phyloP scores from a whole-genome alignment of 2,329 filamentous ascomycete species.

The Colletotrichum gigasporum region DNA sequence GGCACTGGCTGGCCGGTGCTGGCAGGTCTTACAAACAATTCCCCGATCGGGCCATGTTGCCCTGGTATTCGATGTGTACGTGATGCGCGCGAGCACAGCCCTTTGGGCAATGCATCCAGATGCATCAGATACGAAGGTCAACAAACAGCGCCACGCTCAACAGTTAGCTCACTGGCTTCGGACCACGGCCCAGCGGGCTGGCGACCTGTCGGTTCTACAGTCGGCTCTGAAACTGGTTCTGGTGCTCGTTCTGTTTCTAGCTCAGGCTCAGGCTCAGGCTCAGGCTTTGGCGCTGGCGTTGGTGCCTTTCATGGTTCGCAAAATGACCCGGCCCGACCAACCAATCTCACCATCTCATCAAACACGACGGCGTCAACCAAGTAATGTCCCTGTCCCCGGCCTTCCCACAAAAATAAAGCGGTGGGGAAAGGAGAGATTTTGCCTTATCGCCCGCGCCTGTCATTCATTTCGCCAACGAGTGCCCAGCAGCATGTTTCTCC shows the following conservation, averaged over 20 bases:
- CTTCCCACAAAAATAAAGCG: neutral
- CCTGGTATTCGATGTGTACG: neutral
- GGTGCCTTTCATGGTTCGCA: neutral
- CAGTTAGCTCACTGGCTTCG: no score
- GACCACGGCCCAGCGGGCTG: no score
- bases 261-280: no score
- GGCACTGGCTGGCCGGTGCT: neutral
- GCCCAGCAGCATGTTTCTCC: neutral
- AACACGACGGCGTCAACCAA: neutral
- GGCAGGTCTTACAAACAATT: no score
- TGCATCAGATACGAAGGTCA: neutral
- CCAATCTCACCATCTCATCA: neutral
- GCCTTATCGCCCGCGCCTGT: slow-evolving; percentile 12
- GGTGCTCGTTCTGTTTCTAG: no score
- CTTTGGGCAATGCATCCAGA: neutral
- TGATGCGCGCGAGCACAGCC: neutral
- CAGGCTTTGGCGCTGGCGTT: no score
- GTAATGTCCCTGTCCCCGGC: neutral
- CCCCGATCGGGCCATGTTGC: neutral
- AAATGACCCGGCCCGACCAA: neutral
- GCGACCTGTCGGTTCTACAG: no score
- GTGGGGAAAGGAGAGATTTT: slow-evolving; percentile 10
- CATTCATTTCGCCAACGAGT: slow-evolving; percentile 16
- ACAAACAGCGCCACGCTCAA: no score
- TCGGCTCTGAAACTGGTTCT: no score